Evolutionary conservation across 2,329 filamentous ascomycete species (phyloP).

Genomic region (Colletotrichum sublineola): DNA sequence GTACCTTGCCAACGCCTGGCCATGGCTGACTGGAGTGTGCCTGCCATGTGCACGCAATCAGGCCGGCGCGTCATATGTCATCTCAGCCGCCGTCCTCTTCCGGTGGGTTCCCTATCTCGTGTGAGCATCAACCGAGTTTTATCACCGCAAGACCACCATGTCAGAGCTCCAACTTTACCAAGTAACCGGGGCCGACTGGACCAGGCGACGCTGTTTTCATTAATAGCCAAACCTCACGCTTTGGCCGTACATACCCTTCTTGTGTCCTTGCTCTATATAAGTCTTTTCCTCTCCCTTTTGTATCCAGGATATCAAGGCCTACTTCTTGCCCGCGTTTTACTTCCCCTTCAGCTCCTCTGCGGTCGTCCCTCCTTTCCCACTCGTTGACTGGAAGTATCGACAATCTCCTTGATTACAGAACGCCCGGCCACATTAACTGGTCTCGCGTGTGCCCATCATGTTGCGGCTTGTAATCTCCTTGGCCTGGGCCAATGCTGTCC

Average conservation of each 20-base stretch:
- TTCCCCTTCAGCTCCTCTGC: constrained; percentile 8
- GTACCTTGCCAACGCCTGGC: constrained; percentile 31
- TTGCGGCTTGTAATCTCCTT: constrained; percentile 34
- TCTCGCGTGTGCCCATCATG: constrained; percentile 23
- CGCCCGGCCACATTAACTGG: constrained; percentile 22
- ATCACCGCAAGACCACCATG: constrained; percentile 25
- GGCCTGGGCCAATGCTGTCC: constrained; percentile 44
- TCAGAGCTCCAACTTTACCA: constrained; percentile 37
- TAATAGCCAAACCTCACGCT: constrained; percentile 10
- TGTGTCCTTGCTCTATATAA: constrained; percentile 27
- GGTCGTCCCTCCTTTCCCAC: constrained; percentile 25
- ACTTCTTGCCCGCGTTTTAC: constrained; percentile 14
- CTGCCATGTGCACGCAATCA: constrained; percentile 38
- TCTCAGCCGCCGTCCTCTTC: constrained; percentile 19
- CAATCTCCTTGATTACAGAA: constrained; percentile 7
- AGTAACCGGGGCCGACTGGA: constrained; percentile 22
- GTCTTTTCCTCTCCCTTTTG: constrained; percentile 1
- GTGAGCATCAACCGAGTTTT: constrained; percentile 30
- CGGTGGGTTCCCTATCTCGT: constrained; percentile 16
- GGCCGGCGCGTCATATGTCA: constrained; percentile 28
- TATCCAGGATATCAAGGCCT: neutral
- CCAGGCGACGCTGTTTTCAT: neutral
- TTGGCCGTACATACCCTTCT: constrained; percentile 19
- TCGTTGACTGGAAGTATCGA: constrained; percentile 30
- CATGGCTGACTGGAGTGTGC: constrained; percentile 17